Conservation (phyloP, 2,329 filamentous ascomycete species). For the Pochonia chlamydosporia region DNA sequence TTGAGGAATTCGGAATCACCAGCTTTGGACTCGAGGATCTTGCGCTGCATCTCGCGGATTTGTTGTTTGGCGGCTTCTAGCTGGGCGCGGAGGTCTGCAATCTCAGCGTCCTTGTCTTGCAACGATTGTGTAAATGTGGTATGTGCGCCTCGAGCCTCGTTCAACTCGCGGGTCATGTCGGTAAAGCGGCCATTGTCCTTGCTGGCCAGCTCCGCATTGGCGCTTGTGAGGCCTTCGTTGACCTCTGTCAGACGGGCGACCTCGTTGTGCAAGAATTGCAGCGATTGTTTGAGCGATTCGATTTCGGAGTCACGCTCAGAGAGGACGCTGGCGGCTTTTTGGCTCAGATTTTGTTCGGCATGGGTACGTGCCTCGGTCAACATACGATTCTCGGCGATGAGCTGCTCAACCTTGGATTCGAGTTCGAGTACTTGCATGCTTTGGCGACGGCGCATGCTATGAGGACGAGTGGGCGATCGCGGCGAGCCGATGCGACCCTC, state of each 20-base stretch:
- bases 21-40: conserved; percentile 54
- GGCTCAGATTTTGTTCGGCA: conserved; percentile 60
- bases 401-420: conserved; percentile 76
- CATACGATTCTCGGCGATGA: conserved; percentile 76
- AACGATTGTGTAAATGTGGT: conserved; percentile 58
- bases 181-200: conserved; percentile 70
- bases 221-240: conserved; percentile 72
- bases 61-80: conserved; percentile 65
- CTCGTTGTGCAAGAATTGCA: conserved; percentile 78
- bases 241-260: conserved; percentile 74
- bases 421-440: conserved; percentile 97
- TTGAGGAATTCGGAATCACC: conserved; percentile 69
- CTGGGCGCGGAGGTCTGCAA: conserved; percentile 70
- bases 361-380: conserved; percentile 67
- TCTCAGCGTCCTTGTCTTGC: conserved; percentile 79
- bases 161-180: conserved; percentile 62
- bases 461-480: conserved; percentile 85
- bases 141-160: conserved; percentile 59
- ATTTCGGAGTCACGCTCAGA: conserved; percentile 85
- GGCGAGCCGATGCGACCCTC: conserved; percentile 82
- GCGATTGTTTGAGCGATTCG: conserved; percentile 68
- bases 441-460: conserved; percentile 92
- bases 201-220: conserved; percentile 69
- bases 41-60: conserved; percentile 44
- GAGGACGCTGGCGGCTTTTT: conserved; percentile 63